phyloP scores from a whole-genome alignment of 2,329 filamentous ascomycete genomes.

The Claviceps arundinis region DNA sequence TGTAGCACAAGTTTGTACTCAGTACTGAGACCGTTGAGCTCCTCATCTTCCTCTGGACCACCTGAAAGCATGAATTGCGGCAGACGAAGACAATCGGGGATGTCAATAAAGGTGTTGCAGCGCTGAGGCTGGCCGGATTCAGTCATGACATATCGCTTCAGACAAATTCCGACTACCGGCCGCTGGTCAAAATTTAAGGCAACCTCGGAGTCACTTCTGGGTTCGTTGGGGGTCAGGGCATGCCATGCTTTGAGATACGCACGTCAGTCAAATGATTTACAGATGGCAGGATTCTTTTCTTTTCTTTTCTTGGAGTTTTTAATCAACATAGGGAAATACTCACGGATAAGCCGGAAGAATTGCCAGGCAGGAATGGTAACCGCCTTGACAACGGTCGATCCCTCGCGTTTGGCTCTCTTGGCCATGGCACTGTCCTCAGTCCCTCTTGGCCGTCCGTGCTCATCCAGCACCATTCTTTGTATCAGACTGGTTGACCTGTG shows the following conservation, averaged over 20 bases:
- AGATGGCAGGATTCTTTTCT: not conserved
- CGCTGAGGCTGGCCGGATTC: conserved; percentile 54
- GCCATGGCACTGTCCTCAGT: conserved; percentile 28
- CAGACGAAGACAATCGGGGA: conserved; percentile 65
- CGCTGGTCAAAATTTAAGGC: conserved; percentile 76
- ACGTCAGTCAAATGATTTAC: not conserved
- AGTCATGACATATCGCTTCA: conserved; percentile 73
- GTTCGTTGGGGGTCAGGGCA: conserved; percentile 42
- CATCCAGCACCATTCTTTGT: conserved; percentile 42
- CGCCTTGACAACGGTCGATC: conserved; percentile 52
- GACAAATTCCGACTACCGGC: conserved; percentile 80
- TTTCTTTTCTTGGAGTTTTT: not conserved
- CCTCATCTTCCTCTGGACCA: conserved; percentile 49
- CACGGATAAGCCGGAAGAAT: conserved; percentile 86
- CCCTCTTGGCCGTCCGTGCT: conserved; percentile 30
- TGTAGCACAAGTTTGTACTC: conserved; percentile 90
- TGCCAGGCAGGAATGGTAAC: conserved; percentile 96
- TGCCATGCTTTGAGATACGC: conserved; percentile 57
- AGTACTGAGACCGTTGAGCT: conserved; percentile 53
- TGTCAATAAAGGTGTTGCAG: conserved; percentile 77
- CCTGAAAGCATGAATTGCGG: conserved; percentile 79
- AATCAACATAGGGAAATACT: conserved; percentile 17
- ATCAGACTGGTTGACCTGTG: conserved; percentile 47
- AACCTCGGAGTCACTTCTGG: conserved; percentile 60
- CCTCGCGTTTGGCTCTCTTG: conserved; percentile 30